Evolutionary conservation across 306 rosid species (phyloP).

Genomic region (Cucumis hystrix): DNA sequence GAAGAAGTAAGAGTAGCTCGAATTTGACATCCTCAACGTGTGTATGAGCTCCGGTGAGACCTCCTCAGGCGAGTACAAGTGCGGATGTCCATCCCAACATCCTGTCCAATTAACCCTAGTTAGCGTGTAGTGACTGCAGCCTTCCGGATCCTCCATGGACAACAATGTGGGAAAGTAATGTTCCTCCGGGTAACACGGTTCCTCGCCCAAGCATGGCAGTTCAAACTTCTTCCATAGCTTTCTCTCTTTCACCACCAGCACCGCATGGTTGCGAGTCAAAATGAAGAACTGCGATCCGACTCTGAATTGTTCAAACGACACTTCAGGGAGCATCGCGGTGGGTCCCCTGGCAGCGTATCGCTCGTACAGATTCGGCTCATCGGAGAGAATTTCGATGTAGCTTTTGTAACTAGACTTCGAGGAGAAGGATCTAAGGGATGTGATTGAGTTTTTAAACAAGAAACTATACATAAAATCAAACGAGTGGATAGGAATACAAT

Average conservation of each 20-base stretch:
- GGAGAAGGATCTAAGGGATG: not conserved
- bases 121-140: slow-evolving; percentile 41
- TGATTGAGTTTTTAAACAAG: slow-evolving; percentile 9
- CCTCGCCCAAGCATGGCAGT: slow-evolving; percentile 33
- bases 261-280: slow-evolving; percentile 29
- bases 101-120: slow-evolving; percentile 66
- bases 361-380: slow-evolving; percentile 30
- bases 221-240: slow-evolving; percentile 39
- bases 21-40: slow-evolving; percentile 31
- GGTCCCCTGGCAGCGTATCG: slow-evolving; percentile 40
- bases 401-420: slow-evolving; percentile 2
- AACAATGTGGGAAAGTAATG: slow-evolving; percentile 57
- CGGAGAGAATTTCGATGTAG: slow-evolving; percentile 45
- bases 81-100: slow-evolving; percentile 51
- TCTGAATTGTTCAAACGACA: slow-evolving; percentile 28
- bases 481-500: slow-evolving; percentile 46
- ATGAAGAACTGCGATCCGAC: slow-evolving; percentile 57
- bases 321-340: slow-evolving; percentile 39
- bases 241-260: slow-evolving; percentile 25
- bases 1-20: slow-evolving; percentile 24
- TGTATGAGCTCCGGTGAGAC: slow-evolving; percentile 30
- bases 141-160: slow-evolving; percentile 41
- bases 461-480: slow-evolving; percentile 25
- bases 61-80: slow-evolving; percentile 30
- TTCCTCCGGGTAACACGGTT: slow-evolving; percentile 54